Evolutionary conservation across 2,329 filamentous ascomycete genomes (phyloP).

Genomic region (Aspergillus transmontanensis): DNA sequence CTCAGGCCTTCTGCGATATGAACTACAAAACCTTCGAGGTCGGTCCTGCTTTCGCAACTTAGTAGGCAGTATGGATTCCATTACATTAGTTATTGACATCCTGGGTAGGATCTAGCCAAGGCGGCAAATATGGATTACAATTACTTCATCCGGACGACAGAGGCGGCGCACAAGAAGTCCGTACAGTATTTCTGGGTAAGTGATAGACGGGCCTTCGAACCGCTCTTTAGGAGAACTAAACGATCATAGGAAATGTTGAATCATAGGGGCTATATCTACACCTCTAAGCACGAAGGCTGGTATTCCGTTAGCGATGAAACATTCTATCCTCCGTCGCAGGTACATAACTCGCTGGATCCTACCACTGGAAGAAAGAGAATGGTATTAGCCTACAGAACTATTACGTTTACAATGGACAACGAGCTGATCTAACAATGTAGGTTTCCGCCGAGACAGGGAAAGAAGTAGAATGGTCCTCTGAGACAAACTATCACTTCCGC

Average conservation of each 20-base stretch:
- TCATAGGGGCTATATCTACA: constrained; percentile 77
- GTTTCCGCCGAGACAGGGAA: constrained; percentile 83
- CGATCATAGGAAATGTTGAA: constrained; percentile 63
- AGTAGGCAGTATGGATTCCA: neutral
- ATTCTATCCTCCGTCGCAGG: constrained; percentile 79
- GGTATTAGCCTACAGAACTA: constrained; percentile 46
- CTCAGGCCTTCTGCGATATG: constrained; percentile 85
- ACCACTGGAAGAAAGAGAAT: constrained; percentile 80
- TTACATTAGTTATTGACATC: neutral
- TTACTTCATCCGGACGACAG: constrained; percentile 90
- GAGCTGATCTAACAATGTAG: constrained; percentile 31
- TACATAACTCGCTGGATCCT: constrained; percentile 75
- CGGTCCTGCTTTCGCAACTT: constrained; percentile 1
- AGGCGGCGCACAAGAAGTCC: constrained; percentile 75
- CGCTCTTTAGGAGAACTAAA: constrained; percentile 12
- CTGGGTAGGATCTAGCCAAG: constrained; percentile 63
- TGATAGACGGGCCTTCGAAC: neutral
- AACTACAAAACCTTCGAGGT: constrained; percentile 78
- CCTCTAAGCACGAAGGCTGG: constrained; percentile 87
- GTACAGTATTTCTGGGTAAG: constrained; percentile 85
- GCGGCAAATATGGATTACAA: constrained; percentile 73
- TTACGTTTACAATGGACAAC: constrained; percentile 9
- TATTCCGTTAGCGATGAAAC: constrained; percentile 97
- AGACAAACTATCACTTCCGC: constrained; percentile 93
- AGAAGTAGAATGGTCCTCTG: constrained; percentile 91